A percentile compares a stretch with the other conserved stretches of the same genome.
These are phyloP conservation scores for Rugosomyces carneus DNA, from an alignment of 1,284 basidiomycete genomes.

Conservation along the genomic window DNA sequence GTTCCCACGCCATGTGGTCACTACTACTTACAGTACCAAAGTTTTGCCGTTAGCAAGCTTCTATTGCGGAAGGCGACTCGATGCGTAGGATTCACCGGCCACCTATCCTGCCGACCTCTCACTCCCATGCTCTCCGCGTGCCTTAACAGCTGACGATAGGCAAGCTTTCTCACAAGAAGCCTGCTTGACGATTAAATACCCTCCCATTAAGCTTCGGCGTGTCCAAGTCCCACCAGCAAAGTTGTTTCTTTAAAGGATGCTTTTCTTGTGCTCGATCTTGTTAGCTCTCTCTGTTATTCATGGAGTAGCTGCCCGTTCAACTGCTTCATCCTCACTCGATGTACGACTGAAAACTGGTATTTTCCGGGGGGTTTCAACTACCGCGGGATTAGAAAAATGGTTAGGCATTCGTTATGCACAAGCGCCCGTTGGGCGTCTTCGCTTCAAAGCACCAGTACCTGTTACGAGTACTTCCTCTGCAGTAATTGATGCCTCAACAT, in stretches of 20 bases:
- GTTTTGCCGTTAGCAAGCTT: no score
- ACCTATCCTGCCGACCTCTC: no score
- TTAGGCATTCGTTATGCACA: conserved; percentile 65
- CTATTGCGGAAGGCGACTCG: no score
- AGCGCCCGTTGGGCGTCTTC: conserved; percentile 46
- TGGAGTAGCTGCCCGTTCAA: conserved; percentile 10
- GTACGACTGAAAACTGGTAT: conserved; percentile 36
- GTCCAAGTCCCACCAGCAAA: neutral
- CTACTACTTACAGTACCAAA: no score
- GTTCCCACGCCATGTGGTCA: no score
- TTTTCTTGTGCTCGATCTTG: neutral
- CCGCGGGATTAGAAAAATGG: conserved; percentile 45
- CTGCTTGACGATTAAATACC: neutral
- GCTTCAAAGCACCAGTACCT: conserved; percentile 55
- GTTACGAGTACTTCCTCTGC: conserved; percentile 30
- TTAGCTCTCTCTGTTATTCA: conserved; percentile 6
- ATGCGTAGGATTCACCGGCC: no score
- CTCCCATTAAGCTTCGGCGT: neutral
- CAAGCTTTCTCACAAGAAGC: neutral
- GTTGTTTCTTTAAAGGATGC: neutral
- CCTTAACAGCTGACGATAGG: no score
- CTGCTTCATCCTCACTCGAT: conserved; percentile 24
- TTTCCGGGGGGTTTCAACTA: conserved; percentile 37
- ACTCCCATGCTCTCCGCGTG: no score
- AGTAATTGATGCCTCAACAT: conserved; percentile 40